Percentiles rank a stretch among this genome's conserved stretches.
These are phyloP conservation scores for Blepharisma japonicum DNA, from an alignment of 73 alveolate species.

Conservation along the genomic window DNA sequence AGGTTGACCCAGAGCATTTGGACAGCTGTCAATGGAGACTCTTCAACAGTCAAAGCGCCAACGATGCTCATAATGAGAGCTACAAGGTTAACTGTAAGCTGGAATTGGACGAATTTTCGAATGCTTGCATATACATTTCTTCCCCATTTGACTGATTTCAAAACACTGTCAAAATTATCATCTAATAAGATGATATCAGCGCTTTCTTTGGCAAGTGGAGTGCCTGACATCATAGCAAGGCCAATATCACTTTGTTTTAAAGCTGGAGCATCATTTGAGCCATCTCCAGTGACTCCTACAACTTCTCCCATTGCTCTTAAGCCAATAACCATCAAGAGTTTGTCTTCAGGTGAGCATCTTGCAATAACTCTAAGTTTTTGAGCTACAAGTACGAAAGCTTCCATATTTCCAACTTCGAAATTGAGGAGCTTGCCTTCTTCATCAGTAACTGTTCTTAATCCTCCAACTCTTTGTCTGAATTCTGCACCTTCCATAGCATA, in stretches of 20 bases:
- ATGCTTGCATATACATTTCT: constrained; percentile 89
- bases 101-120: constrained; percentile 88
- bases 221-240: constrained; percentile 87
- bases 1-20: constrained; percentile 89
- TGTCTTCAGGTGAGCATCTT: constrained; percentile 88
- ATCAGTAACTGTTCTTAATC: constrained; percentile 27
- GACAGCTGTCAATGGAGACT: constrained; percentile 71
- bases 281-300: constrained; percentile 93
- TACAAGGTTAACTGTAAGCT: constrained; percentile 74
- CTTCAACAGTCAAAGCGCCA: constrained; percentile 70
- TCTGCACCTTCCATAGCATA: constrained; percentile 52
- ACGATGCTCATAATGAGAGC: constrained; percentile 77
- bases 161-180: constrained; percentile 92
- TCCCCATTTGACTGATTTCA: constrained; percentile 94
- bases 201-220: constrained; percentile 98
- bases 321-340: constrained; percentile 85
- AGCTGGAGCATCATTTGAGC: constrained; percentile 71
- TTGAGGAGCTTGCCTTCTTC: constrained; percentile 2
- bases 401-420: constrained; percentile 58
- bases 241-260: constrained; percentile 68
- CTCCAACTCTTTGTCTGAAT: constrained; percentile 60
- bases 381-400: constrained; percentile 55
- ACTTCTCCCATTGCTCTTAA: constrained; percentile 73
- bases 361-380: constrained; percentile 83
- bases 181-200: constrained; percentile 95